Evolutionary conservation across 495 filamentous ascomycete species (phyloP), one percentile per base, ranked within the genome.

Genomic region (Paragyromitra xinjiangensis): DNA sequence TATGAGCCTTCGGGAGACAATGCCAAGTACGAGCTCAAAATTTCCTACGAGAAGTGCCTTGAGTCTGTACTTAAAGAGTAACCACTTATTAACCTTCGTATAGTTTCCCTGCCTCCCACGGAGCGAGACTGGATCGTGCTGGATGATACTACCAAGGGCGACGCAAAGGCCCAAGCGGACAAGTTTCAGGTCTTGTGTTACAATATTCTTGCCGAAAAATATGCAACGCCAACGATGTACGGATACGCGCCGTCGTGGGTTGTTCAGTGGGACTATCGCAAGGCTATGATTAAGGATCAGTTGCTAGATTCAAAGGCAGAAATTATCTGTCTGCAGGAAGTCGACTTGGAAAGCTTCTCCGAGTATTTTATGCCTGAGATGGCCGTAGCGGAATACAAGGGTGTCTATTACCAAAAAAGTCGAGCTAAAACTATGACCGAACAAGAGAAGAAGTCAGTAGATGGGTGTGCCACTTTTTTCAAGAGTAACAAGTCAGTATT

Each of bases 381-480:
- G 67, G 92, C 91, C 0, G 89, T 93, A 81, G 88, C 89, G 63
- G 93, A 92, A 77, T 99, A 98, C 87, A 95, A 93, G 83, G 95
- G 96, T 51, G 89, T 97, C 2, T 97, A 93, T 83, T 97, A 91
- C 88, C 91, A 93, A 1, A 92, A 95, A 82, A 88, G 90, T 65
- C 89, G 95, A 80, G 92, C 94, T 29, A 91, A 92, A 86, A 97
- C 94, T 16, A 95, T 98, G 93, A 88, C 89, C 42, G 92, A 94
- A 81, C 92, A 91, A 77, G 94, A 98, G 68, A 92, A 93, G 12
- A 92, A 91, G 81, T 83, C 85, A 16, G 94, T 99, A 5, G 95
- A 99, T 85, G 95, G 95, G 19, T 99, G 95, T 84, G 95, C 95
- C 40, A 95, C 93, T 40, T 98, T 99, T 84, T 98, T 92, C 88